Conservation (phyloP, 2,329 filamentous ascomycete species). For the Phyllosticta ampelicida region DNA sequence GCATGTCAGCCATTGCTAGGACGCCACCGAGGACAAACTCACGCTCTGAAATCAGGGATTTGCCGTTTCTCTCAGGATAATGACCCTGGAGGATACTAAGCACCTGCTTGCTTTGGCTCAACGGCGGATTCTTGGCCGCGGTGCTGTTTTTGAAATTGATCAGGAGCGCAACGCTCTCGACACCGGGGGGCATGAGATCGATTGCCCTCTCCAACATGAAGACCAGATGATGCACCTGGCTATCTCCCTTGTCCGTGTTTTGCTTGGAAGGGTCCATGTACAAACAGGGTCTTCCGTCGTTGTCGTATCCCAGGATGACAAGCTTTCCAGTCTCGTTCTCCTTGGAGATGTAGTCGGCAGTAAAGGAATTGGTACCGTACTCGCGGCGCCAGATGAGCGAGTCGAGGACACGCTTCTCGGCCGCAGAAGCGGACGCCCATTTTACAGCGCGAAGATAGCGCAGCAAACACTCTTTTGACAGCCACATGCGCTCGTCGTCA, state of each 20-base stretch:
- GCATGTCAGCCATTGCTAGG: slow-evolving; percentile 23
- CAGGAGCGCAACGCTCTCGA: slow-evolving; percentile 76
- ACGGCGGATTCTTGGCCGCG: slow-evolving; percentile 62
- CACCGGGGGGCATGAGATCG: slow-evolving; percentile 75
- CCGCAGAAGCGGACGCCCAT: slow-evolving; percentile 62
- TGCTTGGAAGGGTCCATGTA: slow-evolving; percentile 85
- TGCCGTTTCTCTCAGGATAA: slow-evolving; percentile 85
- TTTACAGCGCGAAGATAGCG: slow-evolving; percentile 91
- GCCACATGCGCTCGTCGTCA: slow-evolving; percentile 75
- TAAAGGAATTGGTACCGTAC: slow-evolving; percentile 68
- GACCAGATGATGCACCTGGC: slow-evolving; percentile 87
- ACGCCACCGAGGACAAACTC: slow-evolving; percentile 22
- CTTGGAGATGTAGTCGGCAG: slow-evolving; percentile 75
- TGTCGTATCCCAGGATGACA: slow-evolving; percentile 78
- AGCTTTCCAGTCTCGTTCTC: slow-evolving; percentile 98
- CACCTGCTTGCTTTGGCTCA: slow-evolving; percentile 71
- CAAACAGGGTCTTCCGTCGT: slow-evolving; percentile 71
- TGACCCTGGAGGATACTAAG: slow-evolving; percentile 87
- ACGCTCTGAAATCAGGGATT: slow-evolving; percentile 84
- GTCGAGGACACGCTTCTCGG: slow-evolving; percentile 65
- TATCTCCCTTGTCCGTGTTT: slow-evolving; percentile 77
- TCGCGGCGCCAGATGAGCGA: slow-evolving; percentile 85
- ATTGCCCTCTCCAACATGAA: slow-evolving; percentile 90
- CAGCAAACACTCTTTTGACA: slow-evolving; percentile 83
- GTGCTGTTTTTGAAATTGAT: slow-evolving; percentile 85